Evolutionary conservation across 139 green algal genomes (phyloP).

Genomic region (Chlamydomonas sp.): DNA sequence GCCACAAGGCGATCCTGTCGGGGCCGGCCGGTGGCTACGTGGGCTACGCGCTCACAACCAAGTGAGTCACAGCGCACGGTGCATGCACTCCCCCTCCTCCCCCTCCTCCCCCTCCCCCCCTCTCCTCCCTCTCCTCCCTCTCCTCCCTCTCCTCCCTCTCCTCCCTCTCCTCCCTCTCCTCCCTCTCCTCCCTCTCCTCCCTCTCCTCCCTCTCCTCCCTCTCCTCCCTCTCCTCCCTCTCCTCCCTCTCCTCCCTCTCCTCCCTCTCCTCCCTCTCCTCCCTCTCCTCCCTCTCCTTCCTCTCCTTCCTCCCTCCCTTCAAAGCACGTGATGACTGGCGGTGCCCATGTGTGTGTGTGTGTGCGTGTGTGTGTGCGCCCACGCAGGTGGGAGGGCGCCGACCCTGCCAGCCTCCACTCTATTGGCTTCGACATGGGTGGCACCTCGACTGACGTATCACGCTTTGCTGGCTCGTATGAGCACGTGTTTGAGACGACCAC

Average conservation of each 20-base stretch:
- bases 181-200: too few relatives aligned
- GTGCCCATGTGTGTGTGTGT: background rate
- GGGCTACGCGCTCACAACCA: conserved; percentile 78
- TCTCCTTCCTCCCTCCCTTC: too few relatives aligned
- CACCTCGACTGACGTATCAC: conserved; percentile 79
- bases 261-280: too few relatives aligned
- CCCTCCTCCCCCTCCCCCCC: background rate
- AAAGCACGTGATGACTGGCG: too few relatives aligned
- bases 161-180: too few relatives aligned
- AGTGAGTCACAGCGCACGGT: conserved; percentile 34
- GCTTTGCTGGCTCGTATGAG: conserved; percentile 79
- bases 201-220: too few relatives aligned
- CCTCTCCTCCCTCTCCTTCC: too few relatives aligned
- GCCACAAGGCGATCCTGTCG: conserved; percentile 90
- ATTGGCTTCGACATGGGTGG: conserved; percentile 99
- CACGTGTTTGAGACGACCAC: conserved; percentile 92
- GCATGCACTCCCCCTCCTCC: background rate
- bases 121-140: too few relatives aligned
- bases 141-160: too few relatives aligned
- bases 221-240: too few relatives aligned
- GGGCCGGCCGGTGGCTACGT: conserved; percentile 87
- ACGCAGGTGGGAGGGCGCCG: conserved; percentile 57
- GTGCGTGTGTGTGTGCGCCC: conserved; percentile 17
- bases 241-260: too few relatives aligned
- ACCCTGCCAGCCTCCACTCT: conserved; percentile 35